phyloP scores from a whole-genome alignment of 1,284 basidiomycete genomes.

The Leccinum griseonigrum region DNA sequence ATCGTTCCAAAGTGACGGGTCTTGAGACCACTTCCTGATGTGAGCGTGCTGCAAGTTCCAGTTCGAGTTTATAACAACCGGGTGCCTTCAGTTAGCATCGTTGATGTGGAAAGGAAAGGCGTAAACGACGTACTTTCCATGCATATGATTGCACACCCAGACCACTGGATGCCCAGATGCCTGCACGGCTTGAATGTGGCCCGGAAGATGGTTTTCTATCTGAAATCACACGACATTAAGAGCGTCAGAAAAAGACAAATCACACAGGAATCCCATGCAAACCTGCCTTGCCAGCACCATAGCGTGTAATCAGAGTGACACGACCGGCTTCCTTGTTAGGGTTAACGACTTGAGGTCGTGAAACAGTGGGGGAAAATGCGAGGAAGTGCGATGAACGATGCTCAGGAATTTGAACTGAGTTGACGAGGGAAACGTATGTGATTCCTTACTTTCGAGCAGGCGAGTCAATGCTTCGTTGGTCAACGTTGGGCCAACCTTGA shows the following conservation, averaged over 20 bases:
- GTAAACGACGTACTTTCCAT: constrained; percentile 72
- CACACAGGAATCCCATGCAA: neutral
- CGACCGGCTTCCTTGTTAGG: constrained; percentile 80
- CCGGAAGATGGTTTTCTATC: constrained; percentile 76
- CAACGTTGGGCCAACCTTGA: constrained; percentile 96
- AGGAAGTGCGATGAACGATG: neutral
- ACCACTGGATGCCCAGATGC: constrained; percentile 81
- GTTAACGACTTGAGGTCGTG: constrained; percentile 67
- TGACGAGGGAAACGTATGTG: neutral
- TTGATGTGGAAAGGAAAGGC: neutral
- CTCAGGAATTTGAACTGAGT: neutral
- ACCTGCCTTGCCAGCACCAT: constrained; percentile 81
- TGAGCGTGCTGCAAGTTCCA: constrained; percentile 61
- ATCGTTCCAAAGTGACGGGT: constrained; percentile 92
- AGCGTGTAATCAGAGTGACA: constrained; percentile 90
- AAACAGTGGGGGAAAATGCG: neutral
- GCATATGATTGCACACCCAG: constrained; percentile 98
- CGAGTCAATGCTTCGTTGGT: constrained; percentile 75
- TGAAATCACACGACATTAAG: constrained; percentile 28
- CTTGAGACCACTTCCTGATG: constrained; percentile 76
- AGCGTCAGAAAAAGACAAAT: neutral
- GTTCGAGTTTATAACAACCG: neutral
- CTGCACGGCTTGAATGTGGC: constrained; percentile 85
- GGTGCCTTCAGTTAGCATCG: neutral
- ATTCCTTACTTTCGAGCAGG: constrained; percentile 74